Base-by-base conservation (phyloP, 352 stramenopile species). In the Phytophthora niederhauseri region DNA sequence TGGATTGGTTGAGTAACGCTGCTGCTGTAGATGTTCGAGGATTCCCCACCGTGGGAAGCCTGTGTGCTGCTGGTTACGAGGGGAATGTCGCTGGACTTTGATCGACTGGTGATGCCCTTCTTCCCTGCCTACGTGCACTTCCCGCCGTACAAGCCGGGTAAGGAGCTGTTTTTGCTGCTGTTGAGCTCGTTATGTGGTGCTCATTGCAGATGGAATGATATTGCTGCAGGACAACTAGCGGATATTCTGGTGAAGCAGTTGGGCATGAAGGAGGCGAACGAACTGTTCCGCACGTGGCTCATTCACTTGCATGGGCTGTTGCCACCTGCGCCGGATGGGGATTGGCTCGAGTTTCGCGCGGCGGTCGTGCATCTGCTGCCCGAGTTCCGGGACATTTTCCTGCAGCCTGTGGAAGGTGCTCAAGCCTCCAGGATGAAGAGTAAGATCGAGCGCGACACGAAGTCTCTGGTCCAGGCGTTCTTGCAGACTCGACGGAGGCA, bases 341-440 rank as follows among this genome's bases (percentile, higher is more conserved):
- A 92, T 60, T 92, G 84, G 84, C 72, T 91, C 50, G 78, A 91
- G 54, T 90, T 91, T 55, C 80, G 84, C 4, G 65, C 76, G 24
- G 73, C 68, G 6, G 77, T 90, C 9, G 78, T 89, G 30, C 66
- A 89, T 52, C 34, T 92, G 22, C 57, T 92, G 36, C 82, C 82
- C 14, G 67, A 87, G 52, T 89, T 92, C 57, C 72, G 28, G n/a
- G 24, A 60, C 38, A 57, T 58, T 3, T 69, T 76, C 11, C 43
- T 75, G 24, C n/a, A 24, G 30, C 61, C 59, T 20, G 26, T 77
- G 62, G 19, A 61, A 49, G 41, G 28, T 19, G 48, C 45, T 22
- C 31, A 74, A 53, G 59, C 57, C 0, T 55, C 61, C 0, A 70
- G 52, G 20, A 41, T 72, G 43, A 77, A 81, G 30, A 80, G 57